A percentile compares a stretch with the other conserved stretches of the same genome.
phyloP scores from a whole-genome alignment of 768 basidiomycete genomes.

The Hericium alpestre region DNA sequence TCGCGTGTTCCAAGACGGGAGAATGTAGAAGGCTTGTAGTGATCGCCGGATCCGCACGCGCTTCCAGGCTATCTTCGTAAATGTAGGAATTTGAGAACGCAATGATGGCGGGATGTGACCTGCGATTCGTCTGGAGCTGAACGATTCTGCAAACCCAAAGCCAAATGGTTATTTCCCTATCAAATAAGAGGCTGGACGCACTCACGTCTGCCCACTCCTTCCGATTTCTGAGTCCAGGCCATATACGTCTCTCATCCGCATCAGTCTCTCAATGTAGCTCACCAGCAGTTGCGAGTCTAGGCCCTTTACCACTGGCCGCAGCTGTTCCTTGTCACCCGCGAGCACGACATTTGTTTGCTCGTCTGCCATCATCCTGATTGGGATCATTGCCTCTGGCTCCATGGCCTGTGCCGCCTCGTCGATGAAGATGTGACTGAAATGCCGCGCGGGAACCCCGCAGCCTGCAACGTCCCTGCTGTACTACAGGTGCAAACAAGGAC shows the following conservation, averaged over 20 bases:
- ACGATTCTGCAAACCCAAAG: conserved; percentile 16
- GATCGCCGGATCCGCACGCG: conserved; percentile 16
- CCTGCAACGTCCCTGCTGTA: conserved; percentile 37
- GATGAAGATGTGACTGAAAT: conserved; percentile 51
- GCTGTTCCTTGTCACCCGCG: conserved; percentile 27
- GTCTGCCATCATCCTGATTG: conserved; percentile 23
- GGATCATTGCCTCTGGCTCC: conserved; percentile 48
- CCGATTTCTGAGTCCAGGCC: neutral
- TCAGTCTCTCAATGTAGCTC: conserved; percentile 28
- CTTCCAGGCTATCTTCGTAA: conserved; percentile 25
- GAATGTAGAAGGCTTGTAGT: conserved; percentile 3
- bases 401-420: conserved; percentile 59
- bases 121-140: conserved; percentile 9
- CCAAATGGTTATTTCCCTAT: no score
- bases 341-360: conserved; percentile 26
- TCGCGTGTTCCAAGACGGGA: neutral
- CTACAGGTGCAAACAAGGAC: conserved; percentile 52
- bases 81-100: conserved; percentile 42
- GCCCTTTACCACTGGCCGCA: conserved; percentile 27
- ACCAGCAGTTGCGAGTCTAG: conserved; percentile 17
- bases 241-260: conserved; percentile 21
- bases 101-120: conserved; percentile 30
- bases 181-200: no score
- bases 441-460: conserved; percentile 37
- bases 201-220: conserved; percentile 21